Base-by-base conservation (phyloP, 169 alveolate genomes). In the Plasmodium reichenowi region DNA sequence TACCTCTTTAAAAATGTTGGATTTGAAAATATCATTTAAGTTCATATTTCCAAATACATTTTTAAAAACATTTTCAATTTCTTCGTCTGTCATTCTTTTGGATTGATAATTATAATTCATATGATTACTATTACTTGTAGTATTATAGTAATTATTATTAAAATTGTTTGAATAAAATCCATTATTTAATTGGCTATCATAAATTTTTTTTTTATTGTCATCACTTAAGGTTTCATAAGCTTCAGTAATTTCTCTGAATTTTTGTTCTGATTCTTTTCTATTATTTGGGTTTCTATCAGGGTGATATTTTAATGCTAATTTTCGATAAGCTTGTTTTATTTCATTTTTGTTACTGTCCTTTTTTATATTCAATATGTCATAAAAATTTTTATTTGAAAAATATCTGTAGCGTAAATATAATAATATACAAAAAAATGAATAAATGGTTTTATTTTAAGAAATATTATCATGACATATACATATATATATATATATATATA, bases 251-350 rank as follows among this genome's bases (percentile, higher is more conserved):
- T 97, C 98, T 88, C 96, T 92, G 78, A 97, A 98, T 95, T 94
- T 96, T 32, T 96, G 98, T 64, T 97, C 96, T 0, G 96, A 93
- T n/a, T 78, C 95, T 90, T 88, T 93, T 62, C 92, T 67, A 43
- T 94, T 94, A 17, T 96, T 98, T 66, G 98, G 93, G 86, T 99
- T 99, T 94, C 98, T 97, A 92, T 97, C 99, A 6, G 99, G 99
- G 92, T 98, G 99, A 91, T 95, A 96, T 75, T 94, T 97, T 71
- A 96, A 91, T 5, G 99, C 99, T 17, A 96, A 85, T 72, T 97
- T 97, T 58, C 98, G 89, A 93, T 95, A 98, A 3, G 98, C 98
- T 92, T 97, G 97, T 76, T 97, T 97, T 72, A 98, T 95, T 60
- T 97, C 99, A 85, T 95, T 93, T 58, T 96, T 96, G 68, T 89